Evolutionary conservation across 495 filamentous ascomycete species (phyloP), one percentile per base, ranked within the genome.

Genomic region (Tetracladium marchalianum): DNA sequence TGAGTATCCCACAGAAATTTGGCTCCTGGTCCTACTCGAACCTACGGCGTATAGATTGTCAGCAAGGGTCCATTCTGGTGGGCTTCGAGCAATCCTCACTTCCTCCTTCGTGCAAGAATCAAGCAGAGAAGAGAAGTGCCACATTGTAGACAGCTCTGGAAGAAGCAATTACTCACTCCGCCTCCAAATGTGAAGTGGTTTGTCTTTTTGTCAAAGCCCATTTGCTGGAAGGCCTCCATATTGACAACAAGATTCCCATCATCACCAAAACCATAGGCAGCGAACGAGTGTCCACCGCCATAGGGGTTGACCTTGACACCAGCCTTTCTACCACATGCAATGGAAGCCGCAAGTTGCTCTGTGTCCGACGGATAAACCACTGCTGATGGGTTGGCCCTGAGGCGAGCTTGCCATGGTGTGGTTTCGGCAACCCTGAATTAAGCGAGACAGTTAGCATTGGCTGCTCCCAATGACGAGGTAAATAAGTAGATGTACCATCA

Each of bases 161-260:
- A 7, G 3, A 3, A 27, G 22, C 3, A 7, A 7, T 27, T 27
- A 16, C 31, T 32, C 15, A 27, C 34, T 12, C 41, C 41, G 7
- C 41, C 41, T 16, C 41, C 41, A 43, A 33, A 43, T 34, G 41
- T 43, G 27, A 43, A 17, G 11, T 33, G 33, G 12, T 32, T 32
- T 11, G 41, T 43, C 31, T 22, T 32, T 33, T 27, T 32, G 11
- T 43, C 41, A 11, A 13, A 43, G 1, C 22, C 32, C 12, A 32
- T 43, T 12, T 22, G 9, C 10, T 33, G 22, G 18, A 43, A 43
- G 12, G 41, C 41, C 17, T 43, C 22, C 41, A 43, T 43, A 12
- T 32, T 16, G 11, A 43, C 34, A n/a, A 43, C 41, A 15, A 43
- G 31, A 33, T 27, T 32, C 1, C 41, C 41, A 43, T 19, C 18